phyloP scores from a whole-genome alignment of 306 rosid species.

The Cicer yamashitae region DNA sequence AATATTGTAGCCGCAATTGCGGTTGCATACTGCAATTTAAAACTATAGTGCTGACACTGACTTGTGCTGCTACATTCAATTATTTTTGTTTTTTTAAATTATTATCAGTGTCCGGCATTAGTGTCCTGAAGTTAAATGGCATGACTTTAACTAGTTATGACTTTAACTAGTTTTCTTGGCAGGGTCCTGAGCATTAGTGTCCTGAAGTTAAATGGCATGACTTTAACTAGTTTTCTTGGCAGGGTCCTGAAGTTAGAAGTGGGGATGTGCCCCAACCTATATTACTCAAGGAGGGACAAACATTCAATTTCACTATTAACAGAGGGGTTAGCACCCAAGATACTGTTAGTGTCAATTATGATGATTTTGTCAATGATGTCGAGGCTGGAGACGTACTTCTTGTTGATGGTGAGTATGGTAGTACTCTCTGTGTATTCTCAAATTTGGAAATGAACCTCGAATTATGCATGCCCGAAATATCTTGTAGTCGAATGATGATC shows the following conservation, averaged over 20 bases:
- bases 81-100: no score
- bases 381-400: conserved; percentile 84
- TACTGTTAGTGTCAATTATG: conserved; percentile 92
- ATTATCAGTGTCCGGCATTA: no score
- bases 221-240: conserved; percentile 35
- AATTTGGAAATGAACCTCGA: conserved; percentile 17
- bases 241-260: conserved; percentile 99
- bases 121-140: no score
- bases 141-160: background rate
- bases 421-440: conserved; percentile 16
- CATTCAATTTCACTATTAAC: conserved; percentile 82
- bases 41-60: no score
- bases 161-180: conserved; percentile 35
- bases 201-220: no score
- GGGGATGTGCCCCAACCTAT: conserved; percentile 86
- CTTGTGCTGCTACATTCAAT: no score
- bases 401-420: conserved; percentile 72
- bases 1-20: no score
- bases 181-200: conserved; percentile 99
- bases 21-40: no score
- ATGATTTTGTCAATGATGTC: conserved; percentile 87
- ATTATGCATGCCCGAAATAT: background rate
- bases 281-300: conserved; percentile 73
- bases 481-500: no score
- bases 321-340: conserved; percentile 80